Evolutionary conservation across 2,329 filamentous ascomycete species (phyloP), one percentile per base, ranked within the genome.

Genomic region (Colletotrichum sp.): DNA sequence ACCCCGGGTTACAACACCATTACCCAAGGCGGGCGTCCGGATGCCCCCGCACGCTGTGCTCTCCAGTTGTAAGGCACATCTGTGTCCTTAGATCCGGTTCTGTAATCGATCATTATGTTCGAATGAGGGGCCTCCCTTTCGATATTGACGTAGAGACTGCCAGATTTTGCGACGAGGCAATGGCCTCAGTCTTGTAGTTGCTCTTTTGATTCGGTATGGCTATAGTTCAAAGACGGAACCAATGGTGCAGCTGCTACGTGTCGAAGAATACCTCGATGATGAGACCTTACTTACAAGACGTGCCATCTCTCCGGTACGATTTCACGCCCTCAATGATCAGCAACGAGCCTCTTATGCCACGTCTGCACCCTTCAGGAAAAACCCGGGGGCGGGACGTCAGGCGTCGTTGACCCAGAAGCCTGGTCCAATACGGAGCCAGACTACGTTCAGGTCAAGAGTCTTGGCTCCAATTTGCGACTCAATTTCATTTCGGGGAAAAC

Each of bases 301-400:
- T 61, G 21, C 66, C 71, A 13, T 55, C 6, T n/a, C 26, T 38
- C 52, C 63, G 65, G 66, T 34, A 71, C 60, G 13, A 57, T 52
- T 28, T 63, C 24, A 21, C 30, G 13, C 38, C 28, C n/a, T 16
- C 55, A 16, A 26, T n/a, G 64, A 64, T 65, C 34, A 64, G 43
- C 70, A 68, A 43, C 34, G 26, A 64, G 43, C 63, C 60, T 28
- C 58, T 10, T 28, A 36, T 61, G 48, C 43, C 71, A 76, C 58
- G 34, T 74, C 74, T 74, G 70, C 36, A 58, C 43, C 13, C 34
- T 63, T 48, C 13, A 63, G 43, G 68, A 34, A 48, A 48, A 69
- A 76, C 69, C 74, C 58, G 64, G 70, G 74, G 57, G 48, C 64
- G 70, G 58, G 58, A 60, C 70, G 57, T 67, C 65, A 73, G 69